Conservation (phyloP, 2,329 filamentous ascomycete species). For the Macroventuria anomochaeta region DNA sequence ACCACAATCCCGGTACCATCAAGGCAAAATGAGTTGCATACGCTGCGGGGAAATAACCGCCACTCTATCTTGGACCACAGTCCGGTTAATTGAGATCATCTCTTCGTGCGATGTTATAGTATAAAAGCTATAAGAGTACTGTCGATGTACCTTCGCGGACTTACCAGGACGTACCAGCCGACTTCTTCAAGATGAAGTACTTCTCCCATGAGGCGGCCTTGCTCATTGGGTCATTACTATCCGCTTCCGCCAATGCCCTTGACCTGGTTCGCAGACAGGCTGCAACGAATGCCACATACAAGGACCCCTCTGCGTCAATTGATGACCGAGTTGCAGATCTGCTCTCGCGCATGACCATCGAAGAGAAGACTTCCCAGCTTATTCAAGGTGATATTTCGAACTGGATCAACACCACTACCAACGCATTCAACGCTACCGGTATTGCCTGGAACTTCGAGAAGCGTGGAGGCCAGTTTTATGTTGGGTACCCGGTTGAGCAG, state of each 20-base stretch:
- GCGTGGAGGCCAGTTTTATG: conserved; percentile 74
- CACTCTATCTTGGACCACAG: conserved; percentile 1
- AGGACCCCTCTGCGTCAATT: conserved; percentile 66
- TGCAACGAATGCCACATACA: conserved; percentile 58
- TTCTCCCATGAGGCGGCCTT: conserved; percentile 20
- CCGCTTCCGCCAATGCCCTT: conserved; percentile 26
- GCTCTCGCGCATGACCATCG: conserved; percentile 73
- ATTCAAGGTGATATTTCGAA: conserved; percentile 71
- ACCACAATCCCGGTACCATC: conserved; percentile 6
- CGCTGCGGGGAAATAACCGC: conserved; percentile 18
- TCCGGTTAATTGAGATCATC: conserved; percentile 12
- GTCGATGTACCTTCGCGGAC: not conserved
- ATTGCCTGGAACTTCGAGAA: conserved; percentile 70
- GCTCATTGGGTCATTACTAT: conserved; percentile 25
- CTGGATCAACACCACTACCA: conserved; percentile 73
- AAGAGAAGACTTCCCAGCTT: conserved; percentile 75
- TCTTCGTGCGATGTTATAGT: not conserved
- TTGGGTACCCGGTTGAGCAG: conserved; percentile 70
- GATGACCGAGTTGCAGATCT: conserved; percentile 72
- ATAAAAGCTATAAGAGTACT: conserved; percentile 4
- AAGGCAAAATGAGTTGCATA: conserved; percentile 14
- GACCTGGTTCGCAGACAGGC: conserved; percentile 37
- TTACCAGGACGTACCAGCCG: not conserved
- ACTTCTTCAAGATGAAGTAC: conserved; percentile 18
- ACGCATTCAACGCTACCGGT: conserved; percentile 71